Evolutionary conservation across 129 eudicot species (phyloP), one percentile per base, ranked within the genome.

Genomic region (Flaveria ramosissima): DNA sequence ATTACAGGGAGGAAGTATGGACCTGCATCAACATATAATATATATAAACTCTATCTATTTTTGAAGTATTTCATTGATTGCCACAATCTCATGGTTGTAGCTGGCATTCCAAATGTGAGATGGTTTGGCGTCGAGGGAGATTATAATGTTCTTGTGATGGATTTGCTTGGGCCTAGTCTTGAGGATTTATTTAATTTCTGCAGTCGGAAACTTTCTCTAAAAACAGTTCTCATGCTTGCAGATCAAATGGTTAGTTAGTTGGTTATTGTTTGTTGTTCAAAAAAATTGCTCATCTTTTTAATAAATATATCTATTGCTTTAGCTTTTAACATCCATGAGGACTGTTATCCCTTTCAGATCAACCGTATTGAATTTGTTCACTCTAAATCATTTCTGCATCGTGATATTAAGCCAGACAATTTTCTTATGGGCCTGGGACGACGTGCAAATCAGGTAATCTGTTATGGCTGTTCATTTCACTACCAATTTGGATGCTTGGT

Each of bases 101-200:
- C 96, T 79, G 98, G 98, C 63, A 77, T 92, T 67, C 98, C 98
- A 48, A 90, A 90, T 59, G 89, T 88, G 68, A 88, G 90, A 83
- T 92, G 98, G 98, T 92, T 83, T 67, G 98, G 98, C 14, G 92
- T 86, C 77, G 96, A 92, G 82, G 96, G 98, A 75, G 96, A 92
- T 59, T 92, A 92, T 72, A 92, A 92, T 78, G 92, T 92, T 75
- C 86, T 92, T 39, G 98, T 92, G 62, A 90, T 92, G 92, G 98
- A 92, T 83, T 82, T 92, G 78, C 95, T 92, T 52, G 98, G 98
- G 50, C 98, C 96, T 59, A 92, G 98, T 85, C 95, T 92, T 46
- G 96, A 92, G 74, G 98, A 92, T 84, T 78, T 92, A 27, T 92
- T 92, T 82, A 90, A 88, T 74, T 92, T 90, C 72, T 92, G 98